These are phyloP conservation scores for Nematocida major DNA, from an alignment of 371 early-diverging fungal genomes.

Conservation along the genomic window DNA sequence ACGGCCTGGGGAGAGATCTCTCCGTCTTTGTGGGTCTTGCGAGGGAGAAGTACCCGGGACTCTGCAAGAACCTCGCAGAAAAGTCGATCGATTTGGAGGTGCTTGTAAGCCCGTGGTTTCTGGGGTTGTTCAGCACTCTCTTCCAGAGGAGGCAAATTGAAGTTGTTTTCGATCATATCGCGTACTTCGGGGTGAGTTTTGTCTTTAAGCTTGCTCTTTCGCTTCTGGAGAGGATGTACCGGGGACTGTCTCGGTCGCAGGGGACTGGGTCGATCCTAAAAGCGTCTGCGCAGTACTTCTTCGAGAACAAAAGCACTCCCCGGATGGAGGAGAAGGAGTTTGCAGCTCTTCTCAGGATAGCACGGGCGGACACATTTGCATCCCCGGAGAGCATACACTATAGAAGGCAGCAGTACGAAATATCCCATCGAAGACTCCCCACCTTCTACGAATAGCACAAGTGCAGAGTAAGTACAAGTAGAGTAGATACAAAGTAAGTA, in stretches of 20 bases:
- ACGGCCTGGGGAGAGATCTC: constrained; percentile 38
- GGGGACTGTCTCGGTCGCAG: constrained; percentile 23
- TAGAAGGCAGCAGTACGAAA: constrained; percentile 38
- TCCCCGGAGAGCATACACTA: constrained; percentile 11
- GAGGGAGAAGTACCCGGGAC: constrained; percentile 32
- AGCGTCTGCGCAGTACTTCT: constrained; percentile 29
- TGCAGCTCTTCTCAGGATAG: background rate
- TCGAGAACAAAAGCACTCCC: constrained; percentile 7
- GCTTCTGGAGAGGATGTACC: constrained; percentile 45
- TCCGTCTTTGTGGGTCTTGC: constrained; percentile 6
- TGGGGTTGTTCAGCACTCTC: constrained; percentile 34
- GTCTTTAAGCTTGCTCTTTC: constrained; percentile 24
- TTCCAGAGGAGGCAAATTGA: constrained; percentile 27
- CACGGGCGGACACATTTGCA: background rate
- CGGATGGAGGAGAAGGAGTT: constrained; percentile 11
- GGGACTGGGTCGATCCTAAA: constrained; percentile 37
- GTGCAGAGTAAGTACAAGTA: no score
- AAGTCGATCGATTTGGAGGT: constrained; percentile 40
- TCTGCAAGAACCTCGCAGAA: constrained; percentile 13
- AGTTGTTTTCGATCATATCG: constrained; percentile 39
- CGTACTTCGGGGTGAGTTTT: constrained; percentile 12
- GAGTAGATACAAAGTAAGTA: background rate
- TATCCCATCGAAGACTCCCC: constrained; percentile 4
- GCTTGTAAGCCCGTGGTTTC: constrained; percentile 36
- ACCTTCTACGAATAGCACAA: no score